Base-by-base conservation (phyloP, 2,329 filamentous ascomycete species). In the Penicillium sp. region DNA sequence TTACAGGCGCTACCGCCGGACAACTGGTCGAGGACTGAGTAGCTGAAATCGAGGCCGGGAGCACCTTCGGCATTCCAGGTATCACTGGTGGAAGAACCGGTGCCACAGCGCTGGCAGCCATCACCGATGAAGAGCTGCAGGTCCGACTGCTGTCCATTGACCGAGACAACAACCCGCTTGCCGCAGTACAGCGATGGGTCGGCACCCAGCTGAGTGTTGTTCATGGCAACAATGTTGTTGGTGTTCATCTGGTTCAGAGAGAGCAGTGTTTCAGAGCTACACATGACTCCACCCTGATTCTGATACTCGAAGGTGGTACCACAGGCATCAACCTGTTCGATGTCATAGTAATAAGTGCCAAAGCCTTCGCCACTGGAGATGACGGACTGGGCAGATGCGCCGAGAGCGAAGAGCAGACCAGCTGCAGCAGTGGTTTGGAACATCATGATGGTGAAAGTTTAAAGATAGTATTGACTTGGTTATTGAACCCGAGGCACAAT, bases 151-250 rank as follows among this genome's bases (percentile, higher is more conserved):
- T 61, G 48, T 6, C 63, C 63, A 40, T 65, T 63, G 38, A 65
- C 51, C n/a, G 60, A 56, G 11, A 65, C 60, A 5, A 65, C 57
- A 8, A 65, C 63, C 30, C 55, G 52, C 60, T 65, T 63, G 35
- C 63, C 63, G 28, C 63, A 64, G 46, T 64, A 65, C 19, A 52
- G 51, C 4, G 57, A 52, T 19, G 52, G 57, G 19, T 65, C 58
- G n/a, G 57, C 51, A 14, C 37, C 10, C n/a, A 65, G 52, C 37
- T 68, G 37, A 45, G 56, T 43, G 60, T 68, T 61, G 60, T 68
- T 60, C 63, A 67, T 55, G 49, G 57, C 57, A 55, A 70, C 40
- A 45, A 68, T 28, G 56, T 64, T 54, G 60, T 67, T 65, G 19
- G 63, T 55, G 60, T 63, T 38, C 30, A 65, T 58, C 13, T 59